phyloP scores from a whole-genome alignment of 306 rosid genomes.

The Purshia tridentata region DNA sequence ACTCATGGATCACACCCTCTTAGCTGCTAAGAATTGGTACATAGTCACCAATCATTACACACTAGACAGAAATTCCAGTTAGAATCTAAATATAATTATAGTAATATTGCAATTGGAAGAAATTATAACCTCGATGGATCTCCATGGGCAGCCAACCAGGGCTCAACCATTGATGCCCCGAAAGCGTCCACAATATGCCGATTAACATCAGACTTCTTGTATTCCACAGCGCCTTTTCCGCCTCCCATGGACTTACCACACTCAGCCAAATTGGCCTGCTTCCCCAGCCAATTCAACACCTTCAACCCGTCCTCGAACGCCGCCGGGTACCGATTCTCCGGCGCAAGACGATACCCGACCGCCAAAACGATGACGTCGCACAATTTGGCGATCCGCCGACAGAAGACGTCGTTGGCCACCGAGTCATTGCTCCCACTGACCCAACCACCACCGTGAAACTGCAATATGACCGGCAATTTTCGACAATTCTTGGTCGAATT shows the following conservation, averaged over 20 bases:
- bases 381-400: slow-evolving; percentile 73
- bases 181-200: slow-evolving; percentile 72
- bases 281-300: slow-evolving; percentile 93
- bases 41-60: neutral
- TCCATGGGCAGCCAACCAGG: slow-evolving; percentile 96
- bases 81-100: neutral
- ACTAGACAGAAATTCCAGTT: neutral
- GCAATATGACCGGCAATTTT: slow-evolving; percentile 74
- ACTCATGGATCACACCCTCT: neutral
- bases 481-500: slow-evolving; percentile 34
- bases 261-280: slow-evolving; percentile 91
- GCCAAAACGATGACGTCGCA: slow-evolving; percentile 77
- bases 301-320: slow-evolving; percentile 88
- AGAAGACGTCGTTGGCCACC: slow-evolving; percentile 71
- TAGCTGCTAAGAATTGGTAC: neutral
- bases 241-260: slow-evolving; percentile 68
- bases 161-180: slow-evolving; percentile 86
- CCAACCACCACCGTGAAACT: slow-evolving; percentile 99
- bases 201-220: slow-evolving; percentile 54
- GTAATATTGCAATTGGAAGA: slow-evolving; percentile 10
- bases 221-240: slow-evolving; percentile 41
- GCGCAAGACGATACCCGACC: slow-evolving; percentile 83
- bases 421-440: slow-evolving; percentile 91
- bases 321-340: slow-evolving; percentile 84
- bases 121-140: slow-evolving; percentile 71